Evolutionary conservation across 306 rosid genomes (phyloP).

Genomic region (Senna siamea): DNA sequence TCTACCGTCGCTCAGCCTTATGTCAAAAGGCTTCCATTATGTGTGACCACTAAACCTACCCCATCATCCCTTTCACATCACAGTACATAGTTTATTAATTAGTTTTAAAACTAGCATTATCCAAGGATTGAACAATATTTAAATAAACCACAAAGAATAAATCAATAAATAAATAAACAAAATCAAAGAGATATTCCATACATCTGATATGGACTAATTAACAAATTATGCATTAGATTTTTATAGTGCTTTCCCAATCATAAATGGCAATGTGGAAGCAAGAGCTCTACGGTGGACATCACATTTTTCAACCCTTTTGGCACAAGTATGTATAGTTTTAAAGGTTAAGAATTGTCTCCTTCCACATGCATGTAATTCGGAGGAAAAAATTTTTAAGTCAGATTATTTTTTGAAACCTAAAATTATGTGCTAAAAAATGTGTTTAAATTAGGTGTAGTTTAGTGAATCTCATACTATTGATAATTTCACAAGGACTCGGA

Average conservation of each 20-base stretch:
- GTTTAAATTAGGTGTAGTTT: too few species aligned
- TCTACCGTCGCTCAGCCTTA: background rate
- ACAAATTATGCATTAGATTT: slow-evolving; percentile 5
- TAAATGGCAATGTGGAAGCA: slow-evolving; percentile 25
- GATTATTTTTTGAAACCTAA: too few species aligned
- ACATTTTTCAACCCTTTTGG: slow-evolving; percentile 24
- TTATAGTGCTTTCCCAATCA: slow-evolving; percentile 22
- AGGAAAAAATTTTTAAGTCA: slow-evolving; percentile 13
- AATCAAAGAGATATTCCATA: slow-evolving; percentile 17
- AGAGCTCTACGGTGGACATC: slow-evolving; percentile 28
- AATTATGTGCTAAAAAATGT: too few species aligned
- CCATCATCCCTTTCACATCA: slow-evolving; percentile 34
- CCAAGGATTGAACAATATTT: background rate
- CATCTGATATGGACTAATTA: slow-evolving; percentile 35
- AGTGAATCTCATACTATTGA: slow-evolving; percentile 50
- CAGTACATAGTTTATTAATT: background rate
- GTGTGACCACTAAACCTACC: slow-evolving; percentile 38
- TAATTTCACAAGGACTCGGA: slow-evolving; percentile 11
- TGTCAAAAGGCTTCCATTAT: background rate
- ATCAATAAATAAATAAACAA: background rate
- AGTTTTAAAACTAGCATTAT: slow-evolving; percentile 29
- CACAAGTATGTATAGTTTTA: background rate
- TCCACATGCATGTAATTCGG: slow-evolving; percentile 50
- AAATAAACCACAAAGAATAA: background rate
- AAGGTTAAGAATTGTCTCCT: slow-evolving; percentile 24